These are phyloP conservation scores for Bassia scoparia DNA, from an alignment of 148 eudicot genomes.

Conservation along the genomic window DNA sequence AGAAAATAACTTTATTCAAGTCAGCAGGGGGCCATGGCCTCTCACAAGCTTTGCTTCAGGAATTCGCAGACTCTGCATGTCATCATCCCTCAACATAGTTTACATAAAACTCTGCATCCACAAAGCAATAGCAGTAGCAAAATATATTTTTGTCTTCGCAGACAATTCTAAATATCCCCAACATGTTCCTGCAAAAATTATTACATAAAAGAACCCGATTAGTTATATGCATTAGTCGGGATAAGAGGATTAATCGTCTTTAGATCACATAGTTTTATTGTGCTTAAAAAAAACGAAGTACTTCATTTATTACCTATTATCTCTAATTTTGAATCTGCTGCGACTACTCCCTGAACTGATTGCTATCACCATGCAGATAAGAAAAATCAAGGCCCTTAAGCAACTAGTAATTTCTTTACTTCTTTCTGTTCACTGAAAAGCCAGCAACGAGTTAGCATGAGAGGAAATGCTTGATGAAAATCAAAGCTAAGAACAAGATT, in stretches of 20 bases:
- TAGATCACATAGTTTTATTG: not conserved
- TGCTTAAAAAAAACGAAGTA: not conserved
- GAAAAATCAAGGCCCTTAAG: conserved; percentile 24
- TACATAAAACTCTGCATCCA: no score
- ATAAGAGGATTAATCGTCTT: not conserved
- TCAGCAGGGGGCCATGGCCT: no score
- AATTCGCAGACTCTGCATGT: no score
- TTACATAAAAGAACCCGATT: no score
- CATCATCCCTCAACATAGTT: no score
- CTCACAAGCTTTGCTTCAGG: no score
- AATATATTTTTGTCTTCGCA: no score
- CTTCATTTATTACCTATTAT: no score
- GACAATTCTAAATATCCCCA: no score
- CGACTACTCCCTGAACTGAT: not conserved
- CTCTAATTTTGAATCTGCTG: not conserved
- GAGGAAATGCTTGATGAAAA: not conserved
- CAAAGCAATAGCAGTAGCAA: no score
- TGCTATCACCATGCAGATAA: not conserved
- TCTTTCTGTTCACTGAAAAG: conserved; percentile 79
- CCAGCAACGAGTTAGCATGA: not conserved
- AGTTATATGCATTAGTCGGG: not conserved
- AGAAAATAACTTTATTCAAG: no score
- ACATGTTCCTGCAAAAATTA: no score
- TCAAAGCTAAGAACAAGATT: not conserved
- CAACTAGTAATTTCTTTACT: conserved; percentile 46